Percentiles rank a stretch among this genome's conserved stretches.
Evolutionary conservation across 306 rosid species (phyloP).

Genomic region (Trifolium fragiferum): DNA sequence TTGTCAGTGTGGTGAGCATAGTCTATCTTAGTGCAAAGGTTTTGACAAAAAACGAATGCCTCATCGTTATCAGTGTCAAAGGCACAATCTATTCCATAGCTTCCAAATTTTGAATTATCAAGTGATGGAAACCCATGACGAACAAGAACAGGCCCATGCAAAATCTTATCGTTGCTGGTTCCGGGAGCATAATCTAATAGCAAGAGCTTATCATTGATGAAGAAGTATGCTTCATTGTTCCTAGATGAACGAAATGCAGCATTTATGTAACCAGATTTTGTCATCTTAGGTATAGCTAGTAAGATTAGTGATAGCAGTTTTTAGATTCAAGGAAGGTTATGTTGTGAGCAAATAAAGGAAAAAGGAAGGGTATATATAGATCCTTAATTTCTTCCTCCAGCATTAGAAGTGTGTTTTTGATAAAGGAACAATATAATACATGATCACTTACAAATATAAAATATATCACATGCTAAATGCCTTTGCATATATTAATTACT

Average conservation of each 20-base stretch:
- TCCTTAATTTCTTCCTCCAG: too few relatives aligned
- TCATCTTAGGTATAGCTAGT: not conserved
- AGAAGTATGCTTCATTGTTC: conserved; percentile 1
- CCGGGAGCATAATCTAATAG: not conserved
- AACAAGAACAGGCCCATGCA: not conserved
- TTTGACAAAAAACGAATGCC: not conserved
- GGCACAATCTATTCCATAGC: not conserved
- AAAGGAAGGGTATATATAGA: not conserved
- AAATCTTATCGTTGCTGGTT: not conserved
- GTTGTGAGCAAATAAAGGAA: not conserved
- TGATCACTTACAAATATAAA: too few relatives aligned
- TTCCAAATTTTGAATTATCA: not conserved
- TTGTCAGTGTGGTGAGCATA: too few relatives aligned
- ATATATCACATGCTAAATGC: too few relatives aligned
- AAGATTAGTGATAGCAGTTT: not conserved
- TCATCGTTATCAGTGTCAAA: not conserved
- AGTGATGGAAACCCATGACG: not conserved
- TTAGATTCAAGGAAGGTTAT: not conserved
- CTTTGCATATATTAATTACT: too few relatives aligned
- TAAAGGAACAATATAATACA: too few relatives aligned
- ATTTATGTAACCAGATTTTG: not conserved
- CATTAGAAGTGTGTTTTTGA: too few relatives aligned
- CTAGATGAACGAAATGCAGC: not conserved
- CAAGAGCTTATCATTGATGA: not conserved
- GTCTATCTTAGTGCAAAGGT: too few relatives aligned